These are phyloP conservation scores for Penicillium pancosmium DNA, from an alignment of 495 filamentous ascomycete genomes.

Conservation along the genomic window DNA sequence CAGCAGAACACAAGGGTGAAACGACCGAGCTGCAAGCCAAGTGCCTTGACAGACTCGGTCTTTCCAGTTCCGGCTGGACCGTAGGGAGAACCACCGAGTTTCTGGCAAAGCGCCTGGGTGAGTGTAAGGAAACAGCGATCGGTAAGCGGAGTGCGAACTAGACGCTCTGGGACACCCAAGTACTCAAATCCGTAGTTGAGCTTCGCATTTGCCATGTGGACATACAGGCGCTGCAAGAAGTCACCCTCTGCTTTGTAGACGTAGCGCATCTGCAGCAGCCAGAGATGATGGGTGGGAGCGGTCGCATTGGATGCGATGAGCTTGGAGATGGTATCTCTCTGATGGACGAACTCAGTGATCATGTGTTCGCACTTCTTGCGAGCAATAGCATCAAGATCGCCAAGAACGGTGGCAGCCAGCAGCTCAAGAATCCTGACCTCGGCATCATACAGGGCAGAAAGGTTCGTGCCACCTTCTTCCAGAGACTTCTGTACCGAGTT, in stretches of 20 bases:
- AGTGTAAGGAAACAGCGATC: conserved; percentile 98
- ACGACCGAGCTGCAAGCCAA: conserved; percentile 92
- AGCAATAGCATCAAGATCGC: conserved; percentile 81
- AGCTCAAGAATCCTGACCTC: conserved; percentile 79
- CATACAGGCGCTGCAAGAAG: conserved; percentile 77
- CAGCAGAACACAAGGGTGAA: conserved; percentile 99
- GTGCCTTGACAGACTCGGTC: conserved; percentile 96
- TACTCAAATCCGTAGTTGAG: conserved; percentile 98
- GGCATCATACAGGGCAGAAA: conserved; percentile 69
- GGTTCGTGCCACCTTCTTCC: conserved; percentile 63
- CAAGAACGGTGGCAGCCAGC: conserved; percentile 85
- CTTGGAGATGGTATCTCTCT: conserved; percentile 87
- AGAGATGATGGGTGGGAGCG: conserved; percentile 82
- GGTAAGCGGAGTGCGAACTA: conserved; percentile 94
- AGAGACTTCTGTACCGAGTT: conserved; percentile 76
- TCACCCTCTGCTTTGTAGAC: conserved; percentile 82
- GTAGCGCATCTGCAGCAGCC: conserved; percentile 98
- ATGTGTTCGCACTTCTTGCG: conserved; percentile 98
- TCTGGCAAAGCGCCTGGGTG: conserved; percentile 91
- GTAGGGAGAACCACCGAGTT: conserved; percentile 95
- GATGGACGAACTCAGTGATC: conserved; percentile 98
- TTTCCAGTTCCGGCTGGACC: conserved; percentile 99
- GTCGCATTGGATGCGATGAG: conserved; percentile 74
- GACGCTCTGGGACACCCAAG: conserved; percentile 89
- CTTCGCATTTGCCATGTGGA: conserved; percentile 96